Percentiles rank a stretch among this genome's conserved stretches.
phyloP scores from a whole-genome alignment of 257 asterid species.

The Fraxinus quadrangulata region DNA sequence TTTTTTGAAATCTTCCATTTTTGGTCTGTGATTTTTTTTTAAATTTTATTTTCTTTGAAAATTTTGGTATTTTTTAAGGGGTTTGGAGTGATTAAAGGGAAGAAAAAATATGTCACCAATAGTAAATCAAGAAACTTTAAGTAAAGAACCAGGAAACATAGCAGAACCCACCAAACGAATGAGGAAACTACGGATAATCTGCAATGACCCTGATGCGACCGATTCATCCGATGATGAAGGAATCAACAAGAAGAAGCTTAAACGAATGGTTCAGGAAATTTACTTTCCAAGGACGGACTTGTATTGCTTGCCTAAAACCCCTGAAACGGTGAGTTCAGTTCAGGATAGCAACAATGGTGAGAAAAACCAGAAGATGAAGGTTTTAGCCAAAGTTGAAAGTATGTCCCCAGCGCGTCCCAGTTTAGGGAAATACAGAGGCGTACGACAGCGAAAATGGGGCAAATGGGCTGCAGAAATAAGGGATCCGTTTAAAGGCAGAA shows the following conservation, averaged over 20 bases:
- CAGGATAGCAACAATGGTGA: constrained; percentile 39
- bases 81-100: neutral
- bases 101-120: constrained; percentile 27
- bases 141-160: constrained; percentile 17
- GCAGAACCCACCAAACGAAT: constrained; percentile 13
- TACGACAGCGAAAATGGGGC: constrained; percentile 59
- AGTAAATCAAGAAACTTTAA: constrained; percentile 12
- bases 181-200: constrained; percentile 41
- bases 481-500: constrained; percentile 41
- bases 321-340: constrained; percentile 34
- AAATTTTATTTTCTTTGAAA: neutral
- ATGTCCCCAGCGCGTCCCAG: neutral
- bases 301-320: neutral
- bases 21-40: neutral
- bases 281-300: constrained; percentile 16
- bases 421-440: constrained; percentile 34
- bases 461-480: constrained; percentile 64
- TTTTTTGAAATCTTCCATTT: neutral
- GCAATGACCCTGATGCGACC: constrained; percentile 54
- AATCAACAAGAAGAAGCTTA: constrained; percentile 22
- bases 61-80: constrained; percentile 21
- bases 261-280: constrained; percentile 39
- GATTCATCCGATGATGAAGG: constrained; percentile 56
- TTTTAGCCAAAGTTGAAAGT: constrained; percentile 20
- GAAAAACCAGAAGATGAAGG: constrained; percentile 25